Evolutionary conservation across 2,329 filamentous ascomycete genomes (phyloP).

Genomic region (Fusarium sp.): DNA sequence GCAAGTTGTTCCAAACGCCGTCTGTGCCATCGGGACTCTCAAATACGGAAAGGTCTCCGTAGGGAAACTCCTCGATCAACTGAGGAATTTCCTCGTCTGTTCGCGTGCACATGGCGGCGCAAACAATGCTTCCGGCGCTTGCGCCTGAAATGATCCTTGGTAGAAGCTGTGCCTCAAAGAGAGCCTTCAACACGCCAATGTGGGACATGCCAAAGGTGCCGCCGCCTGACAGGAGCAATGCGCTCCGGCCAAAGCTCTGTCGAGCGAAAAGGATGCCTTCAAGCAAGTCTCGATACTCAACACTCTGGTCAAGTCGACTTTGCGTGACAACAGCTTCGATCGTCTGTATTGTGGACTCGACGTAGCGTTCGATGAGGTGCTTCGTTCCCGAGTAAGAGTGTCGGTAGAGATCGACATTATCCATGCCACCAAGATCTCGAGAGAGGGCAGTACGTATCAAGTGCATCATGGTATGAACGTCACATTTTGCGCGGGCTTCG

Average conservation of each 20-base stretch:
- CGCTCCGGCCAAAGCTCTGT: slow-evolving; percentile 86
- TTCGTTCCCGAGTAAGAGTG: slow-evolving; percentile 91
- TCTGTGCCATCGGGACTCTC: slow-evolving; percentile 70
- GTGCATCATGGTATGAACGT: slow-evolving; percentile 82
- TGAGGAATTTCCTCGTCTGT: slow-evolving; percentile 82
- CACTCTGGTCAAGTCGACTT: slow-evolving; percentile 60
- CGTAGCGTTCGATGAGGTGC: slow-evolving; percentile 85
- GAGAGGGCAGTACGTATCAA: slow-evolving; percentile 83
- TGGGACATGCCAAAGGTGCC: slow-evolving; percentile 94
- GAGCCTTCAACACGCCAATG: slow-evolving; percentile 84
- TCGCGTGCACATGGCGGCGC: slow-evolving; percentile 79
- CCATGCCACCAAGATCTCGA: slow-evolving; percentile 87
- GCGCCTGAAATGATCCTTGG: slow-evolving; percentile 90
- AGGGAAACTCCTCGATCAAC: slow-evolving; percentile 76
- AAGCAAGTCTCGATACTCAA: slow-evolving; percentile 69
- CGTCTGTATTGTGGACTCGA: slow-evolving; percentile 79
- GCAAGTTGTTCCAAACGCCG: slow-evolving; percentile 74
- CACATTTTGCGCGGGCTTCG: slow-evolving; percentile 75
- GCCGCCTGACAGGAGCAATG: slow-evolving; percentile 84
- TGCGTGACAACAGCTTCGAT: slow-evolving; percentile 77
- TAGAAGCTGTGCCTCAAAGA: slow-evolving; percentile 79
- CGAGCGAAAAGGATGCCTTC: slow-evolving; percentile 78
- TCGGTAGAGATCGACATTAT: slow-evolving; percentile 82
- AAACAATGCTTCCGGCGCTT: slow-evolving; percentile 88
- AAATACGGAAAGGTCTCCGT: slow-evolving; percentile 85